A percentile compares a stretch with the other conserved stretches of the same genome.
Conservation (phyloP, 2,329 filamentous ascomycete genomes). For the Sclerotinia minor region DNA sequence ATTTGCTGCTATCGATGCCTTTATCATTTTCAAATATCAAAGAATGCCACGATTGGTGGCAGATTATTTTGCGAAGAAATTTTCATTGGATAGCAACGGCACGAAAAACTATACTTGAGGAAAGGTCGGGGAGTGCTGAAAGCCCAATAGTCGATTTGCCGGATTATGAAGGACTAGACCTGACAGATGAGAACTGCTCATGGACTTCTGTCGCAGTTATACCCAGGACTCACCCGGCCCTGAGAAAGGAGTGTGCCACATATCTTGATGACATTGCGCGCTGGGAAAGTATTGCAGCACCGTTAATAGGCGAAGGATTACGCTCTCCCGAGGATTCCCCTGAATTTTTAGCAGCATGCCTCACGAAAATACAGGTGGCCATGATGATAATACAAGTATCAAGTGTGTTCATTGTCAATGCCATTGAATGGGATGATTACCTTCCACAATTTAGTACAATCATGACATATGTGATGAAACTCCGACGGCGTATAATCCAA, state of each 20-base stretch:
- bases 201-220: slow-evolving; percentile 1
- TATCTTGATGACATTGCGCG: slow-evolving; percentile 25
- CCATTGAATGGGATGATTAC: slow-evolving; percentile 25
- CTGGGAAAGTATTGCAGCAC: slow-evolving; percentile 26
- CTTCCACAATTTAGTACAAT: slow-evolving; percentile 25
- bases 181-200: slow-evolving; percentile 15
- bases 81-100: slow-evolving; percentile 24
- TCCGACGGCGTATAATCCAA: slow-evolving; percentile 21
- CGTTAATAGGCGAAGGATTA: slow-evolving; percentile 2
- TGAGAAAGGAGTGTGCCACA: slow-evolving; percentile 23
- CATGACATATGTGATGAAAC: slow-evolving; percentile 15
- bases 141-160: not conserved
- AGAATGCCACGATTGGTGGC: slow-evolving; percentile 25
- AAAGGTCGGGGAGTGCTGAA: not conserved
- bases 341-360: slow-evolving; percentile 17
- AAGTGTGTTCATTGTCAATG: slow-evolving; percentile 20
- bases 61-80: slow-evolving; percentile 27
- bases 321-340: not conserved
- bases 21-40: slow-evolving; percentile 21
- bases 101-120: slow-evolving; percentile 3
- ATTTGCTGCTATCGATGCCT: slow-evolving; percentile 19
- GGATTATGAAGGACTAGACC: slow-evolving; percentile 4
- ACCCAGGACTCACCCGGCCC: not conserved
- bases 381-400: slow-evolving; percentile 22
- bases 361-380: slow-evolving; percentile 26